Conservation (phyloP, 2,329 filamentous ascomycete genomes). For the Rachicladosporium sp. region DNA sequence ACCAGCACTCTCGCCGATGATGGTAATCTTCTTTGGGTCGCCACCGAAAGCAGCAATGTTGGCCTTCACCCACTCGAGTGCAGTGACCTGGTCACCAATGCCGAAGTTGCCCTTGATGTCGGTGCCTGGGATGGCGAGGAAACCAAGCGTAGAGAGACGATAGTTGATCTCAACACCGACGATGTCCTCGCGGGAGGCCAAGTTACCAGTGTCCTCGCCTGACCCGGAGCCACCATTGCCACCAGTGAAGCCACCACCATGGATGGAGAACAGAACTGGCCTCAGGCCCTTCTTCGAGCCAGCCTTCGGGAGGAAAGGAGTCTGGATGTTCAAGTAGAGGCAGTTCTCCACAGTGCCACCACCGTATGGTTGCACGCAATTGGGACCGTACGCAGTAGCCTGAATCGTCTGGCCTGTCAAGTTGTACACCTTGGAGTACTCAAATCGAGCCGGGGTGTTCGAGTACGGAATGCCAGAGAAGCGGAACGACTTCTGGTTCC, state of each 20-base stretch:
- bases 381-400: conserved; percentile 33
- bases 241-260: conserved; percentile 45
- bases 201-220: conserved; percentile 37
- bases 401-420: conserved; percentile 33
- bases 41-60: conserved; percentile 38
- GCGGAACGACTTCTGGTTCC: conserved; percentile 41
- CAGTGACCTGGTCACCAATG: conserved; percentile 39
- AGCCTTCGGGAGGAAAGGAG: conserved; percentile 30
- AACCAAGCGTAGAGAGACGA: conserved; percentile 45
- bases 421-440: conserved; percentile 36
- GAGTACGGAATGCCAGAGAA: conserved; percentile 38
- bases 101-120: conserved; percentile 43
- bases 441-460: conserved; percentile 29
- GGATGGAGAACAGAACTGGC: conserved; percentile 40
- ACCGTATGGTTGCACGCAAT: conserved; percentile 31
- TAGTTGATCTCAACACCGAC: conserved; percentile 46
- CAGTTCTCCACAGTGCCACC: conserved; percentile 31
- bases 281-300: conserved; percentile 29
- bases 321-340: conserved; percentile 38
- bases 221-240: conserved; percentile 29
- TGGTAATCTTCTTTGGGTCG: conserved; percentile 34
- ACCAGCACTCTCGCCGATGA: conserved; percentile 38
- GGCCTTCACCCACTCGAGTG: conserved; percentile 35
- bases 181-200: conserved; percentile 48
- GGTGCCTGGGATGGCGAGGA: conserved; percentile 45